These are phyloP conservation scores for Pestalotiopsis fici DNA, from an alignment of 2,329 filamentous ascomycete genomes.

Conservation along the genomic window DNA sequence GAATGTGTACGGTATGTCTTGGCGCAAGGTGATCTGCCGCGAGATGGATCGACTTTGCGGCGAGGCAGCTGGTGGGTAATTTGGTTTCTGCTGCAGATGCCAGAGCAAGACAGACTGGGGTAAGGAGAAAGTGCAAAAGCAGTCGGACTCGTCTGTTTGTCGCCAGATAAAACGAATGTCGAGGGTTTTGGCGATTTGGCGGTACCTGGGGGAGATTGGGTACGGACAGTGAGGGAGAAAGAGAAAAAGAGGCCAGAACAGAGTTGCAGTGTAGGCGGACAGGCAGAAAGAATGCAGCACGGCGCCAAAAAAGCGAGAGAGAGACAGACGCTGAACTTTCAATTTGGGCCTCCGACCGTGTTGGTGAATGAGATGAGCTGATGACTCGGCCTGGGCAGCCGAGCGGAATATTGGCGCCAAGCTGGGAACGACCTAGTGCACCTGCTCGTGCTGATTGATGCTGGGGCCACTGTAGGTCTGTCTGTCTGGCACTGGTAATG, in stretches of 20 bases:
- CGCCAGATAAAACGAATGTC: conserved; percentile 3
- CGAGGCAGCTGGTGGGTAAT: neutral
- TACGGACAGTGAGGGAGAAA: neutral
- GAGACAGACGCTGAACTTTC: neutral
- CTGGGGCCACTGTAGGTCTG: neutral
- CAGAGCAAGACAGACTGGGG: neutral
- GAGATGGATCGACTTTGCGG: neutral
- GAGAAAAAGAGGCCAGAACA: neutral
- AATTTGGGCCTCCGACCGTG: neutral
- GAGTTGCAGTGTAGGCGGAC: neutral
- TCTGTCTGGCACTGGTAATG: no score
- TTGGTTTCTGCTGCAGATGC: neutral
- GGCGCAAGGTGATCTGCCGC: neutral
- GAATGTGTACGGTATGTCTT: neutral
- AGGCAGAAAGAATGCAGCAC: neutral
- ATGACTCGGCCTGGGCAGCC: conserved; percentile 9
- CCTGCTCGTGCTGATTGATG: neutral
- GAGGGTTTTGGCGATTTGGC: neutral
- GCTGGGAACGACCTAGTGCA: neutral
- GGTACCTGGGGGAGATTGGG: neutral
- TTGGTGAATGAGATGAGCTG: conserved; percentile 4
- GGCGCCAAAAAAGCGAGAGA: neutral
- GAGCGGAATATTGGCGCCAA: neutral
- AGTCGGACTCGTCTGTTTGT: neutral
- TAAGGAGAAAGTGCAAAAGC: neutral